These are phyloP conservation scores for Colletotrichum endophyticum DNA, from an alignment of 2,329 filamentous ascomycete genomes.

Conservation along the genomic window DNA sequence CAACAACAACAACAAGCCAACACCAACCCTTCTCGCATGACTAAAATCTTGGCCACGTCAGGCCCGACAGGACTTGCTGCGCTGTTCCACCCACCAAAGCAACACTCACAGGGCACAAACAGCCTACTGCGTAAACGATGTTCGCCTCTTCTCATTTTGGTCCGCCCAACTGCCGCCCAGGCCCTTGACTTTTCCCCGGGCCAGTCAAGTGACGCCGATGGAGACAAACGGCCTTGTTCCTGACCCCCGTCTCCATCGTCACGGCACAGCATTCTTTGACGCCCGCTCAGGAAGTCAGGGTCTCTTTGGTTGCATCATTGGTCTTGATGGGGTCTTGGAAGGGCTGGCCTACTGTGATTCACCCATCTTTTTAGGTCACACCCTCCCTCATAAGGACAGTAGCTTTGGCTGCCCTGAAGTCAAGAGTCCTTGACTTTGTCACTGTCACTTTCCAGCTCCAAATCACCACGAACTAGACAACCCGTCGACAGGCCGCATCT, in stretches of 20 bases:
- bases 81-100: neutral
- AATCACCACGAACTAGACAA: neutral
- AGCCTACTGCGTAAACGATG: neutral
- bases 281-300: neutral
- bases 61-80: slow-evolving; percentile 2
- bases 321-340: neutral
- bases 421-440: neutral
- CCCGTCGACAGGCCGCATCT: neutral
- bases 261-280: slow-evolving; percentile 1
- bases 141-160: neutral
- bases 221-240: neutral
- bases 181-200: neutral
- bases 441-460: neutral
- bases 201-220: slow-evolving; percentile 10
- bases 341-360: neutral
- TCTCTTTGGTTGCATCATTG: slow-evolving; percentile 19
- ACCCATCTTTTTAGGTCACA: neutral
- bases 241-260: neutral
- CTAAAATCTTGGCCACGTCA: slow-evolving; percentile 19
- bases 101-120: neutral
- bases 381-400: neutral
- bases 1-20: neutral
- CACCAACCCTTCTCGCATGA: slow-evolving; percentile 4
- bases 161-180: neutral
- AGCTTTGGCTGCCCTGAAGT: neutral